These are phyloP conservation scores for Sanghuangporus weigelae DNA, from an alignment of 1,284 basidiomycete species.

Conservation along the genomic window DNA sequence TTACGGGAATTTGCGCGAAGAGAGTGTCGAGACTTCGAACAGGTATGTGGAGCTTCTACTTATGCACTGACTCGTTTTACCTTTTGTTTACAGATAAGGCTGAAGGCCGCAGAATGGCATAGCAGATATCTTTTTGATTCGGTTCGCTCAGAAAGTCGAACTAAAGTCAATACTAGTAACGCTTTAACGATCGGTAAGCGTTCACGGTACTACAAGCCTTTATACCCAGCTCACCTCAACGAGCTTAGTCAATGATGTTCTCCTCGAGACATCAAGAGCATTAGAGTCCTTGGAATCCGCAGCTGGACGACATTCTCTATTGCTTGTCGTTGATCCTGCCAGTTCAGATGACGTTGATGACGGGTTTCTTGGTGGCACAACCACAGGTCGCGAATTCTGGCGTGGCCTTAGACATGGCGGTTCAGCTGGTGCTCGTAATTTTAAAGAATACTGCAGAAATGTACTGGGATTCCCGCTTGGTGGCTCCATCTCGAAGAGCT, in stretches of 20 bases:
- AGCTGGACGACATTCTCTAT: constrained; percentile 51
- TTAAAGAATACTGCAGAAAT: constrained; percentile 40
- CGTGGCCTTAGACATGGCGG: constrained; percentile 53
- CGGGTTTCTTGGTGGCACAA: constrained; percentile 58
- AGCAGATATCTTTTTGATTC: constrained; percentile 43
- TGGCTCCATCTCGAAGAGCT: constrained; percentile 5
- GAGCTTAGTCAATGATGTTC: constrained; percentile 37
- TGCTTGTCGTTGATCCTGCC: constrained; percentile 52
- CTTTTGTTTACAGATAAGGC: constrained; percentile 38
- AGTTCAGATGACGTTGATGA: constrained; percentile 33
- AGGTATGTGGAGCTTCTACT: constrained; percentile 35
- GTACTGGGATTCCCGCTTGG: neutral
- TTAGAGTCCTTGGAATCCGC: constrained; percentile 45
- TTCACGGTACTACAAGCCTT: neutral
- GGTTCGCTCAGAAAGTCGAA: neutral
- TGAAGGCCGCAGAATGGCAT: constrained; percentile 52
- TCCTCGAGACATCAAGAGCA: constrained; percentile 42
- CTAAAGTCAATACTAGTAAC: neutral
- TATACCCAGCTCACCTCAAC: neutral
- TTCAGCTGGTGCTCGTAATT: constrained; percentile 46
- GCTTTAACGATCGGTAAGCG: neutral
- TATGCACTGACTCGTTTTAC: neutral
- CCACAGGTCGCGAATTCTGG: constrained; percentile 59
- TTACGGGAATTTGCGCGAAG: constrained; percentile 53
- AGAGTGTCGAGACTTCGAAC: constrained; percentile 51